Conservation (phyloP, 2,329 filamentous ascomycete genomes). For the Colletotrichum incanum region DNA sequence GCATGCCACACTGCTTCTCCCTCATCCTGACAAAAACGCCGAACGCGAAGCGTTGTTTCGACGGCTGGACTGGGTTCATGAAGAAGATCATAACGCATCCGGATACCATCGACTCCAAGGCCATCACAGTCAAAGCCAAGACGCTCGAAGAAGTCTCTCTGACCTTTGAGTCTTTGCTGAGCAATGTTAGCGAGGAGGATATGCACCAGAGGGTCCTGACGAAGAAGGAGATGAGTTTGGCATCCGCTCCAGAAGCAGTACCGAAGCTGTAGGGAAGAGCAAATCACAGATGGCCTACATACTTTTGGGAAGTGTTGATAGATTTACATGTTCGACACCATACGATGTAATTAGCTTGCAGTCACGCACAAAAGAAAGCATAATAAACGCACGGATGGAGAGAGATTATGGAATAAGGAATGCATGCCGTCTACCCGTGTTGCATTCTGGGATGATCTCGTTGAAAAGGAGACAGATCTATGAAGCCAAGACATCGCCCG, state of each 20-base stretch:
- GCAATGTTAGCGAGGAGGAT: constrained; percentile 60
- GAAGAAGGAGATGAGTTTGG: constrained; percentile 44
- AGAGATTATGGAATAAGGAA: background rate
- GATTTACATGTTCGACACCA: background rate
- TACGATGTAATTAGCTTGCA: background rate
- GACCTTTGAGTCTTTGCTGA: constrained; percentile 59
- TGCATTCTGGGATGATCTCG: background rate
- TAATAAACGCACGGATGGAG: too few species aligned
- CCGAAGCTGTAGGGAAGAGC: constrained; percentile 51
- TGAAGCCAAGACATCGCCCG: background rate
- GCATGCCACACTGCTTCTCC: constrained; percentile 85
- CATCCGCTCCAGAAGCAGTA: constrained; percentile 44
- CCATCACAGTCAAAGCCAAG: constrained; percentile 65
- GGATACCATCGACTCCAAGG: constrained; percentile 55
- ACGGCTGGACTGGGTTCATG: constrained; percentile 72
- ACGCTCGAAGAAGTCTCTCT: constrained; percentile 65
- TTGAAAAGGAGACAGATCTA: background rate
- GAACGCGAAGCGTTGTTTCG: constrained; percentile 67
- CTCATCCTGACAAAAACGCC: constrained; percentile 66
- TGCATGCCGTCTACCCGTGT: background rate
- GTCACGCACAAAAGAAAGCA: background rate
- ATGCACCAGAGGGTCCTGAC: constrained; percentile 57
- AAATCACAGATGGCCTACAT: background rate
- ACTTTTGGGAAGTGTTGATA: background rate
- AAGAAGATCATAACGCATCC: constrained; percentile 56